Percentiles rank a stretch among this genome's conserved stretches.
Conservation (phyloP, 2,329 filamentous ascomycete genomes). For the Aspergillus fijiensis region DNA sequence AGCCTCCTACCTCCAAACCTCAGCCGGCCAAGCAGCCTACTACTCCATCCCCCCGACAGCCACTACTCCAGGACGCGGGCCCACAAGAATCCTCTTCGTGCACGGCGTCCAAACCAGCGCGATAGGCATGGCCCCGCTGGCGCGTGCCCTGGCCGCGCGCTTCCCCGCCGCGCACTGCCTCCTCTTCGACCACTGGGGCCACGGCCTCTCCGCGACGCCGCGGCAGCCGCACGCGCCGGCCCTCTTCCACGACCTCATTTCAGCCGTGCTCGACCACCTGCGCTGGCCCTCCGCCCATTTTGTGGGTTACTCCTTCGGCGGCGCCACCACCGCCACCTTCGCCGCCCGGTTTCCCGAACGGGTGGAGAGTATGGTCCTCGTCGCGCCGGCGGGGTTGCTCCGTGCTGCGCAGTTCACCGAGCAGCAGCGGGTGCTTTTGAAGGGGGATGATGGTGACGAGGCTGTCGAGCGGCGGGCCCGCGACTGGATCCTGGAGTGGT, state of each 20-base stretch:
- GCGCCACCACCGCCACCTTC: slow-evolving; percentile 42
- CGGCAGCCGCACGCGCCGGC: slow-evolving; percentile 40
- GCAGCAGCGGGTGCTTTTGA: slow-evolving; percentile 21
- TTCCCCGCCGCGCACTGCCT: slow-evolving; percentile 44
- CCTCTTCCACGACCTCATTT: slow-evolving; percentile 47
- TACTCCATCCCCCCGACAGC: slow-evolving; percentile 14
- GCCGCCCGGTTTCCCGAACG: slow-evolving; percentile 28
- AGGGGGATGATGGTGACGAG: slow-evolving; percentile 18
- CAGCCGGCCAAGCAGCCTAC: slow-evolving; percentile 20
- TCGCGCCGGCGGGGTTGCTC: slow-evolving; percentile 52
- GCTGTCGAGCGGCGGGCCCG: slow-evolving; percentile 33
- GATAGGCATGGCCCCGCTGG: slow-evolving; percentile 49
- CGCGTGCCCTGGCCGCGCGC: slow-evolving; percentile 32
- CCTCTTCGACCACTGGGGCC: slow-evolving; percentile 54
- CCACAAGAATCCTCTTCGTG: slow-evolving; percentile 44
- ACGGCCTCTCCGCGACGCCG: slow-evolving; percentile 54
- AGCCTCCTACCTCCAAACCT: slow-evolving; percentile 24
- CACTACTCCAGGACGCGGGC: not conserved
- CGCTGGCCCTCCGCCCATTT: slow-evolving; percentile 48
- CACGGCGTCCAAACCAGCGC: slow-evolving; percentile 56
- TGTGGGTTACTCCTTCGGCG: slow-evolving; percentile 54
- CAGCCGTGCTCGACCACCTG: slow-evolving; percentile 42
- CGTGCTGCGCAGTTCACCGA: slow-evolving; percentile 25
- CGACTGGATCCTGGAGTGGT: slow-evolving; percentile 40
- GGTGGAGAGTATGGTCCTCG: slow-evolving; percentile 39